These are phyloP conservation scores for Blastobotrys capitulatus DNA, from an alignment of 1,139 yeast genomes.

Conservation along the genomic window DNA sequence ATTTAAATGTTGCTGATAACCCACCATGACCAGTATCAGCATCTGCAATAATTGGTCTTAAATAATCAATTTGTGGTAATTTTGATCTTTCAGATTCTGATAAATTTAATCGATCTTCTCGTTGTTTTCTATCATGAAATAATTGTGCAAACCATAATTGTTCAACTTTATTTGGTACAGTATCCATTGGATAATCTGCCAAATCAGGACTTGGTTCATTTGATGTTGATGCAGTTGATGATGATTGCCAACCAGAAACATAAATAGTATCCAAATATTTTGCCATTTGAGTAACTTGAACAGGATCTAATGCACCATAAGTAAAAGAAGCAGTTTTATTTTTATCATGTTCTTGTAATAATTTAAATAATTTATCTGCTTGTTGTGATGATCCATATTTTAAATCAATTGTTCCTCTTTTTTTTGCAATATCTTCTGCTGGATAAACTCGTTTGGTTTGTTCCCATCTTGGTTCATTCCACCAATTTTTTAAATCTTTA, in stretches of 20 bases:
- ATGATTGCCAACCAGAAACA: conserved; percentile 98
- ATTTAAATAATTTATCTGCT: conserved; percentile 72
- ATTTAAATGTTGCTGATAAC: conserved; percentile 88
- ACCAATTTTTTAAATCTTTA: conserved; percentile 74
- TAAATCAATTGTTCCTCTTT: conserved; percentile 71
- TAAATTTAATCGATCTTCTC: conserved; percentile 68
- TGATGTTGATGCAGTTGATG: conserved; percentile 94
- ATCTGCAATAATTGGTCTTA: conserved; percentile 94
- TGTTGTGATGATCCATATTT: conserved; percentile 73
- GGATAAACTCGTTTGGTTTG: conserved; percentile 84
- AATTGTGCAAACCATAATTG: conserved; percentile 95
- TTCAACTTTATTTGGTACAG: conserved; percentile 97
- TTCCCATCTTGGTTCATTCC: conserved; percentile 89
- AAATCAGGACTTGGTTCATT: conserved; percentile 98
- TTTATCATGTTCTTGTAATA: conserved; percentile 66
- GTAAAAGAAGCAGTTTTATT: conserved; percentile 79
- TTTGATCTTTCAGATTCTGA: conserved; percentile 60
- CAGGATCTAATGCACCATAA: conserved; percentile 95
- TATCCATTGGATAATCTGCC: conserved; percentile 98
- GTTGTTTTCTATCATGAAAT: conserved; percentile 96
- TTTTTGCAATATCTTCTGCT: conserved; percentile 82
- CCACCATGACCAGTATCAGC: conserved; percentile 99
- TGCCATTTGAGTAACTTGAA: conserved; percentile 95
- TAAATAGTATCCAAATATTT: conserved; percentile 88
- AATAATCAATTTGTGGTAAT: conserved; percentile 59